Evolutionary conservation across 352 stramenopile species (phyloP), one percentile per base, ranked within the genome.

Genomic region (Aphanomyces cochlioides): DNA sequence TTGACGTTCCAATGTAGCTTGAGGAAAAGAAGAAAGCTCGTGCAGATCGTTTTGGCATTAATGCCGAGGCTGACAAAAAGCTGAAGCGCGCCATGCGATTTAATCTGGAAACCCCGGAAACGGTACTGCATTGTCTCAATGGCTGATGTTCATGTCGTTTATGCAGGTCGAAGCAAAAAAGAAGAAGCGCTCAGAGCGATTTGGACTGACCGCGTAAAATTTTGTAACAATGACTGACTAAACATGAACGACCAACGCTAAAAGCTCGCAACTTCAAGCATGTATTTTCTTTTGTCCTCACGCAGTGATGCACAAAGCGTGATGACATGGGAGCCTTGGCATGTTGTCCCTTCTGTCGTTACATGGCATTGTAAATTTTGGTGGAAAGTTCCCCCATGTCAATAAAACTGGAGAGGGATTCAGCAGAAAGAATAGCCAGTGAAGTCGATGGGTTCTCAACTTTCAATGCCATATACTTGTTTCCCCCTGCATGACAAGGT

Each of bases 21-120:
- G 80, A 90, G n/a, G 78, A 87, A 72, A 93, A 93, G 76, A 93
- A 93, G 70, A 73, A 81, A 36, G 84, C 82, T 41, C 85, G 87
- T 7, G 84, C 84, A 4, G 84, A 93, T 54, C 84, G 87, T 65
- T 95, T 95, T 60, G 87, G 87, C 7, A 71, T 95, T 37, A 95
- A 93, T 47, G 85, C 75, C 19, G 85, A 95, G 65, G 77, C 86
- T 58, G 92, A 93, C 67, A 81, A 82, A 56, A 85, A 85, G 66
- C 75, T 95, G 58, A 83, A 95, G 37, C 87, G 87, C 36, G 87
- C 87, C 48, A 90, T 93, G 75, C 85, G 87, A 64, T 95, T 95
- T 67, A 83, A 84, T 13, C 75, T 95, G 17, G 85, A 93, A 76
- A 93, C 83, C 2, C 78, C 79, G 37, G 85, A 95, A 73, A 78